Base-by-base conservation (phyloP, 345 rosid genomes). In the Euphorbia tirucalli region DNA sequence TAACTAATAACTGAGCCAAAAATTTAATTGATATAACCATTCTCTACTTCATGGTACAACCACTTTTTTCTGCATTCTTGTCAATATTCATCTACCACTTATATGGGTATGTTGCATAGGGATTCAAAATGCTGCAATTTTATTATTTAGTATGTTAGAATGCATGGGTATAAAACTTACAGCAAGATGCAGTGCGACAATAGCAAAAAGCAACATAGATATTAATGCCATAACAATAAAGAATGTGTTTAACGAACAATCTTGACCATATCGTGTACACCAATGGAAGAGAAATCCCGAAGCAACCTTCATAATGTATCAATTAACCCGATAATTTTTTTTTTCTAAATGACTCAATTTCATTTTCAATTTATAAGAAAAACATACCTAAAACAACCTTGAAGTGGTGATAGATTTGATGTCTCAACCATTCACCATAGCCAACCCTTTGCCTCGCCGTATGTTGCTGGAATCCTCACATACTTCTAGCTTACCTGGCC, bases 211-310 rank as follows among this genome's bases (percentile, higher is more conserved):
- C 62, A 93, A 79, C 18, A 76, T 95, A 28, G 74, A 74, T 41
- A 96, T 90, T 80, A 96, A 79, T 71, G 90, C 84, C 86, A 86
- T 78, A 70, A 89, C 80, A 3, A 96, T 87, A 69, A 96, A 88
- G 85, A 96, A 91, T 32, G 90, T 93, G 82, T 96, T 91, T 76
- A 96, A 83, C 61, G 95, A 98, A 86, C 99, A 96, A 58, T 93
- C 97, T 63, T 93, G 94, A 73, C 97, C 97, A 70, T 97, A 96
- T 58, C 98, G 98, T 65, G 96, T 83, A 84, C 93, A 96, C 88
- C 93, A 88, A 71, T 96, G 95, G 81, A 93, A 96, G 75, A 96
- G 99, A 83, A 96, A 78, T 70, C 98, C 99, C 32, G 99, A 89
- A 84, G n/a, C n/a, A n/a, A n/a, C n/a, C n/a, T n/a, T n/a, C n/a